Evolutionary conservation across 208 protist genomes (phyloP).

Genomic region (Perkinsela sp.): DNA sequence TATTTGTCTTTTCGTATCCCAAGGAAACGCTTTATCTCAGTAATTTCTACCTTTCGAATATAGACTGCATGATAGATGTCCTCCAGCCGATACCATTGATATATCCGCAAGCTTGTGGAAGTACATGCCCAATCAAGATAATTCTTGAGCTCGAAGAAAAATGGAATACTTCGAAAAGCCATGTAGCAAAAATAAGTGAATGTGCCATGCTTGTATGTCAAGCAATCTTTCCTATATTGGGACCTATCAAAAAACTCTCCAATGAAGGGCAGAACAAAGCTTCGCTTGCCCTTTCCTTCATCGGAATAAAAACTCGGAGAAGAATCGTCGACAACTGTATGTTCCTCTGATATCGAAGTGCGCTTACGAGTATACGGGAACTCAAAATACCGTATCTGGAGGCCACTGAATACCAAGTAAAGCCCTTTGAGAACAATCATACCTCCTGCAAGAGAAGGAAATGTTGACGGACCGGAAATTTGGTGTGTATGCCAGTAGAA

Average conservation of each 20-base stretch:
- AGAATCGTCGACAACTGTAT: not conserved
- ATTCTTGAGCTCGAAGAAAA: conserved; percentile 29
- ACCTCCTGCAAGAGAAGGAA: not conserved
- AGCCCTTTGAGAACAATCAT: not conserved
- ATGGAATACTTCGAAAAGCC: conserved; percentile 19
- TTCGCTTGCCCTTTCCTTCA: not conserved
- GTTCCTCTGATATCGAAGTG: not conserved
- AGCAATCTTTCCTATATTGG: conserved; percentile 15
- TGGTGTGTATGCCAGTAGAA: conserved; percentile 16
- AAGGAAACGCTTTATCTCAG: conserved; percentile 6
- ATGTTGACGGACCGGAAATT: not conserved
- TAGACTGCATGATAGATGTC: conserved; percentile 27
- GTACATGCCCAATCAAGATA: conserved; percentile 39
- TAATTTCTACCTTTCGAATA: conserved; percentile 23
- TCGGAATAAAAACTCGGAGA: too few relatives aligned
- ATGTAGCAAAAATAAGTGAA: conserved; percentile 12
- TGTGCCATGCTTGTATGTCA: conserved; percentile 34
- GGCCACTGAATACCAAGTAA: not conserved
- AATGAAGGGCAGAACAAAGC: not conserved
- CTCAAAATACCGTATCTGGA: not conserved
- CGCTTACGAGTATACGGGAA: not conserved
- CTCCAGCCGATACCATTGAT: conserved; percentile 42
- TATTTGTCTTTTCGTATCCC: not conserved
- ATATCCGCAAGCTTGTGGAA: conserved; percentile 20
- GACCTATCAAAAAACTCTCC: not conserved